phyloP scores from a whole-genome alignment of 2,329 filamentous ascomycete species.

The Ascochyta koolunga region DNA sequence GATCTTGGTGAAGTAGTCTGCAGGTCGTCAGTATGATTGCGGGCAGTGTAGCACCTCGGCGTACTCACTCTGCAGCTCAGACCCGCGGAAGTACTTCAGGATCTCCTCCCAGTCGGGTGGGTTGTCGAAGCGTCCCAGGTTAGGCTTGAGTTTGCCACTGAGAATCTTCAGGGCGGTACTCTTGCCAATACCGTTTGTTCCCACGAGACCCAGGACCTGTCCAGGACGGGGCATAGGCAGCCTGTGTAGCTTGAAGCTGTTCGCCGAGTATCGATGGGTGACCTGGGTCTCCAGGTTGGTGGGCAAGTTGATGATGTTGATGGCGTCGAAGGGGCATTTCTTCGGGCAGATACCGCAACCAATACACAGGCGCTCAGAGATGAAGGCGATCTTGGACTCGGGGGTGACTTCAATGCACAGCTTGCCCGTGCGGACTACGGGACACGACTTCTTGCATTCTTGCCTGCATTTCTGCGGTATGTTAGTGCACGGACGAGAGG shows the following conservation, averaged over 20 bases:
- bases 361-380: constrained; percentile 94
- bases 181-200: constrained; percentile 99
- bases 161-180: constrained; percentile 99
- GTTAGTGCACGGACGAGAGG: constrained; percentile 24
- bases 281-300: constrained; percentile 98
- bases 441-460: constrained; percentile 99
- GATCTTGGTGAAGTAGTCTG: constrained; percentile 98
- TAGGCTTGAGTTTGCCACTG: constrained; percentile 97
- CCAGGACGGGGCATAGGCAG: constrained; percentile 94
- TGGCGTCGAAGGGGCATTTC: constrained; percentile 98
- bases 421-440: constrained; percentile 96
- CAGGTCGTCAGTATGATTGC: constrained; percentile 25
- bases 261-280: constrained; percentile 97
- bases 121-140: constrained; percentile 92
- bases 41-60: not conserved
- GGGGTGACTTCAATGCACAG: constrained; percentile 92
- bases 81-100: constrained; percentile 96
- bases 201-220: constrained; percentile 93
- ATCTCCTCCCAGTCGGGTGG: constrained; percentile 99
- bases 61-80: constrained; percentile 86
- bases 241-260: constrained; percentile 99
- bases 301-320: constrained; percentile 99
- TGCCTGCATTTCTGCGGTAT: constrained; percentile 87
- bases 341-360: constrained; percentile 99
- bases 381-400: constrained; percentile 94